These are phyloP conservation scores for Ophiosphaerella narmari DNA, from an alignment of 2,329 filamentous ascomycete genomes.

Conservation along the genomic window DNA sequence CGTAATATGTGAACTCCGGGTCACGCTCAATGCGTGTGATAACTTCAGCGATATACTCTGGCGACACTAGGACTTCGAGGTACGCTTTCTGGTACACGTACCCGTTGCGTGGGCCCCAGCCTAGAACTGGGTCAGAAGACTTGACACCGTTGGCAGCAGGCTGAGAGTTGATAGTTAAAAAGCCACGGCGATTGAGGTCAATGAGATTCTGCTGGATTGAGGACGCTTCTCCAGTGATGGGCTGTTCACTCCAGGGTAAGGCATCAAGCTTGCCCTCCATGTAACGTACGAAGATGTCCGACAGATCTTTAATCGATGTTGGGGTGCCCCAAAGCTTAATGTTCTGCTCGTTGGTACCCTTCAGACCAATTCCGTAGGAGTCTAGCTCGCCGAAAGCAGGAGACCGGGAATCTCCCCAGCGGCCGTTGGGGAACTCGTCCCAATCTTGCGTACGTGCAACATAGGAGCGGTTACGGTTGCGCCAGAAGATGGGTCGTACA, in stretches of 20 bases:
- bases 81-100: slow-evolving; percentile 99
- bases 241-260: slow-evolving; percentile 91
- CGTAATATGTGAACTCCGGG: slow-evolving; percentile 89
- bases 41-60: slow-evolving; percentile 76
- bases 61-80: slow-evolving; percentile 85
- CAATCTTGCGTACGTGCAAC: slow-evolving; percentile 94
- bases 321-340: slow-evolving; percentile 94
- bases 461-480: slow-evolving; percentile 94
- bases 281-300: slow-evolving; percentile 82
- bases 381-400: slow-evolving; percentile 96
- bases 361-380: slow-evolving; percentile 89
- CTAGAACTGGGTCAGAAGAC: slow-evolving; percentile 83
- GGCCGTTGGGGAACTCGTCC: slow-evolving; percentile 98
- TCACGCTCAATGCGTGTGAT: slow-evolving; percentile 77
- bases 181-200: slow-evolving; percentile 79
- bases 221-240: slow-evolving; percentile 81
- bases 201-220: slow-evolving; percentile 77
- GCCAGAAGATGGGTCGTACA: slow-evolving; percentile 98
- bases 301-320: slow-evolving; percentile 76
- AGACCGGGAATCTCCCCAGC: slow-evolving; percentile 96
- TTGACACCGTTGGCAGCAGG: slow-evolving; percentile 90
- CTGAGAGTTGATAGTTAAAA: slow-evolving; percentile 97
- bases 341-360: slow-evolving; percentile 94
- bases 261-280: slow-evolving; percentile 78
- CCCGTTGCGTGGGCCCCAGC: slow-evolving; percentile 92